Base-by-base conservation (phyloP, 331 rosid species). In the Malus hybrid region DNA sequence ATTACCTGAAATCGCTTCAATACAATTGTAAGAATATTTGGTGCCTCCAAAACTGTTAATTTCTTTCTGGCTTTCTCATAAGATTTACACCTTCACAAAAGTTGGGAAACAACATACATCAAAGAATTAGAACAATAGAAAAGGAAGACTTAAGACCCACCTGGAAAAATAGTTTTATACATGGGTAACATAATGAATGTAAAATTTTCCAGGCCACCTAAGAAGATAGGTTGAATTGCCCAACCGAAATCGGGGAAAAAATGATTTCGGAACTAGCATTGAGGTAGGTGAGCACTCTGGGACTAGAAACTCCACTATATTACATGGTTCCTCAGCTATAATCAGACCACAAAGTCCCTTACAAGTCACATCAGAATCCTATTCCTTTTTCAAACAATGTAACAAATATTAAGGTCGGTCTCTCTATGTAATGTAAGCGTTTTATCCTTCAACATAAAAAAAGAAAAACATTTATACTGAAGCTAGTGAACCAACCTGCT, bases 11-110 rank as follows among this genome's bases (percentile, higher is more conserved):
- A 92, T 66, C 96, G 90, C 83, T 92, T 92, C 75, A 92, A 76
- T 72, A 89, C 97, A 75, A 92, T 86, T 44, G 96, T 92, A 60
- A 92, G 95, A 77, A 92, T 82, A 84, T 92, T 92, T 72, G 97
- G 96, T 68, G 91, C 91, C 87, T 86, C 97, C 86, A 89, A 71
- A 44, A 92, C 73, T 65, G 90, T 89, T 82, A 92, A 82, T 83
- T 89, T 92, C 85, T 92, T 92, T 83, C 79, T 83, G 30, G 96
- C 96, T 83, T 84, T 92, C 88, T 89, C 96, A 52, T 89, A 89
- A 20, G 96, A 86, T 77, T 92, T 88, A 81, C 97, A 92, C 79
- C 97, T 92, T 63, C 18, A 79, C 20, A 56, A 52, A 69, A 58
- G 58, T 63, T 48, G 65, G 53, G 68, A 34, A 34, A 68, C 30